Base-by-base conservation (phyloP, 176 grass and related monocot genomes). In the Puya raimondii region DNA sequence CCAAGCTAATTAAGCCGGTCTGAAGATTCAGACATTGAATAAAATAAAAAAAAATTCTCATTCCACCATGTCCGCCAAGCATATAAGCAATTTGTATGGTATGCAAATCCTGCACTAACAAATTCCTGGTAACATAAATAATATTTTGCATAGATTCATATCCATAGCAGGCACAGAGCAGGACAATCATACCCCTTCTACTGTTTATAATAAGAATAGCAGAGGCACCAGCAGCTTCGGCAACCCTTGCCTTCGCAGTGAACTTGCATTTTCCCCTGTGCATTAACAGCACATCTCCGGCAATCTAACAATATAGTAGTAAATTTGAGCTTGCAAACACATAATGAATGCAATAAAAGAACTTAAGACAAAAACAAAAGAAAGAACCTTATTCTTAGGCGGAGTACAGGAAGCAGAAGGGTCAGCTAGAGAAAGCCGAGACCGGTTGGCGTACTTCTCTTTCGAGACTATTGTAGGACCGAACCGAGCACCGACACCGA, bases 401-500 rank as follows among this genome's bases (percentile, higher is more conserved):
- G 48, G 12, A 25, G 63, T 50, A 54, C 94, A 99, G 79, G 87
- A 93, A 72, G 90, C 84, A 67, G 71, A 29, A 86, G 94, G 89
- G 11, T 91, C 70, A 53, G 94, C 79, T 68, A 91, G 56, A 48
- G 84, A 66, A 66, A 99, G 49, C 47, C 53, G 80, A 73, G 82
- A 88, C 66, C 84, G 71, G 80, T 88, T 88, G 18, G 84, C 84
- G 23, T 82, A 80, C 77, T 90, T 97, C 81, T 99, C 89, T 80
- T 99, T 99, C 42, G 89, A 88, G 59, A 79, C 84, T 66, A 99
- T 99, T n/a, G 61, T 84, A 56, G 82, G 82, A 27, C 94, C 94
- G 74, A 99, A 99, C 33, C 94, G 84, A 80, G 94, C 94, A 70
- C 89, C 94, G 66, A 99, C 94, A 26, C 94, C 94, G 48, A 99